These are phyloP conservation scores for Kwoniella sp. DNA, from an alignment of 768 basidiomycete genomes.

Conservation along the genomic window DNA sequence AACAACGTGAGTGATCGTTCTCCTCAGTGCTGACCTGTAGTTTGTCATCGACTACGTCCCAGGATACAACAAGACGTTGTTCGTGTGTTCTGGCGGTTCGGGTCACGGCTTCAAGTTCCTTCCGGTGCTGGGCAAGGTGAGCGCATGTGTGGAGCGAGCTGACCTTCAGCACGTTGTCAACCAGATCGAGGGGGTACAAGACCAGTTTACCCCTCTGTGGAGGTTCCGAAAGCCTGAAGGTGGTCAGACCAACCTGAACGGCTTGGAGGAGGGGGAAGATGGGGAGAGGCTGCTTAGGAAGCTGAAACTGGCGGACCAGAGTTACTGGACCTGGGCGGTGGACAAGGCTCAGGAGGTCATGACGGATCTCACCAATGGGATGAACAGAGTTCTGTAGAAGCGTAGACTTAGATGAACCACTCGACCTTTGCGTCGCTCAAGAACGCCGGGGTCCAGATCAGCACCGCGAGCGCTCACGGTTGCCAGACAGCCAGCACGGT, in stretches of 20 bases:
- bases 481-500: too few relatives aligned
- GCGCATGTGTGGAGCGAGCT: not conserved
- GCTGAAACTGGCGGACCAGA: conserved; percentile 21
- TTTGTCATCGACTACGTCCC: conserved; percentile 31
- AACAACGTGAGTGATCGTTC: too few relatives aligned
- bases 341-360: too few relatives aligned
- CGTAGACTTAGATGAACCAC: too few relatives aligned
- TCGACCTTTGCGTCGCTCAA: conserved; percentile 6
- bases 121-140: conserved; percentile 24
- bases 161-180: conserved; percentile 32
- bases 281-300: conserved; percentile 16
- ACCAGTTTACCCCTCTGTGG: conserved; percentile 27
- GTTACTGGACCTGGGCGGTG: conserved; percentile 20
- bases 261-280: conserved; percentile 26
- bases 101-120: conserved; percentile 35
- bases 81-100: conserved; percentile 25
- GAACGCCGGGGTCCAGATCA: conserved; percentile 13
- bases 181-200: conserved; percentile 15
- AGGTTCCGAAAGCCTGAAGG: conserved; percentile 10
- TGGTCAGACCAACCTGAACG: conserved; percentile 16
- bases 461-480: too few relatives aligned
- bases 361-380: too few relatives aligned
- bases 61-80: conserved; percentile 21
- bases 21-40: too few relatives aligned
- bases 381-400: too few relatives aligned